phyloP scores from a whole-genome alignment of 257 asterid genomes.

The Sherardia arvensis region DNA sequence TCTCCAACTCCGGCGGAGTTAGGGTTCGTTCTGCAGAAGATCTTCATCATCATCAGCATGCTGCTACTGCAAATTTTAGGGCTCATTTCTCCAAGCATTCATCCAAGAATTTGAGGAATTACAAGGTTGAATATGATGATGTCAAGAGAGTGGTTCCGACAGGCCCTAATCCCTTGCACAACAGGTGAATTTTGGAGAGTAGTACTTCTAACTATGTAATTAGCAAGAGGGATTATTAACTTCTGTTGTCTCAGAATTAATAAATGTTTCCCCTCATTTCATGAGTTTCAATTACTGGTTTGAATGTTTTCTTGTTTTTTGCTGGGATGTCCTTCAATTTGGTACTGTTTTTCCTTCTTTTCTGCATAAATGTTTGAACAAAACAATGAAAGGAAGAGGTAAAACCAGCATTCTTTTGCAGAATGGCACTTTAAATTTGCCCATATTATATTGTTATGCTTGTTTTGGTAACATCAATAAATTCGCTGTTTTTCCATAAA shows the following conservation, averaged over 20 bases:
- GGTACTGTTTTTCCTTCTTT: not conserved
- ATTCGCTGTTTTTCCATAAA: conserved; percentile 8
- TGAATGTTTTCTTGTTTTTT: not conserved
- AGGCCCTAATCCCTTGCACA: conserved; percentile 64
- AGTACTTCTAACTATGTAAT: not conserved
- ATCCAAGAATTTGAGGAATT: conserved; percentile 7
- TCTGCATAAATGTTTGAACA: not conserved
- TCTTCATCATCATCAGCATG: not conserved
- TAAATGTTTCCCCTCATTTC: not conserved
- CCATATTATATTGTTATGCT: conserved; percentile 3
- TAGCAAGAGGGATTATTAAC: not conserved
- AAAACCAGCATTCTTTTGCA: not conserved
- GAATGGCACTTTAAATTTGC: not conserved
- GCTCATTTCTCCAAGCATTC: conserved; percentile 37
- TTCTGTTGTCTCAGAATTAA: not conserved
- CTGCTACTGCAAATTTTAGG: conserved; percentile 15
- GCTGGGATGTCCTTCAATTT: not conserved
- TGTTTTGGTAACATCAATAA: conserved; percentile 11
- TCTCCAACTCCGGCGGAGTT: not conserved
- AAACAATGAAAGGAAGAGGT: not conserved
- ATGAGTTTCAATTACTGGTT: not conserved
- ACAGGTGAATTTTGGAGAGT: conserved; percentile 30
- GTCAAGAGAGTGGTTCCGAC: conserved; percentile 54
- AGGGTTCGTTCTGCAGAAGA: not conserved
- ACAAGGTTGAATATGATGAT: conserved; percentile 15